phyloP scores from a whole-genome alignment of 164 flowering plant species.

The Echeveria elegans region DNA sequence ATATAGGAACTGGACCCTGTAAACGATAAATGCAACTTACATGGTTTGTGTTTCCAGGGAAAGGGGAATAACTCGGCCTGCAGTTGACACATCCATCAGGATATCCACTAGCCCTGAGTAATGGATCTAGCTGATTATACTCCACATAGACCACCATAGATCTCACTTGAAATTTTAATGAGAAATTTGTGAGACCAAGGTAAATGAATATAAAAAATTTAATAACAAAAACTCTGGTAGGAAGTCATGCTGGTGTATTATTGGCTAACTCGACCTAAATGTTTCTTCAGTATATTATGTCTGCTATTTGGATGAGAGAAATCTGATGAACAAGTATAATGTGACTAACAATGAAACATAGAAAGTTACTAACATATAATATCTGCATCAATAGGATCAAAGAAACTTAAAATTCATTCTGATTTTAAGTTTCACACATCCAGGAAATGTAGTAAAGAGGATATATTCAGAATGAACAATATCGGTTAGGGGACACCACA shows the following conservation, averaged over 20 bases:
- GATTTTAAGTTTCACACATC: too few species aligned
- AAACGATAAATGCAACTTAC: slow-evolving; percentile 21
- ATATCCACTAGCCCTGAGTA: slow-evolving; percentile 77
- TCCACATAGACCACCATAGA: slow-evolving; percentile 97
- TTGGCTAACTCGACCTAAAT: neutral
- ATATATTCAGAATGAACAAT: neutral
- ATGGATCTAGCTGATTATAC: slow-evolving; percentile 98
- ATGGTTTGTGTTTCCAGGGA: slow-evolving; percentile 96
- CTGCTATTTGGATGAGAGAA: neutral
- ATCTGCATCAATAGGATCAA: neutral
- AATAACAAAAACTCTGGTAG: neutral
- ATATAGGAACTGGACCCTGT: neutral
- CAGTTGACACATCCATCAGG: slow-evolving; percentile 83
- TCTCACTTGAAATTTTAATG: slow-evolving; percentile 49
- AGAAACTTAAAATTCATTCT: too few species aligned
- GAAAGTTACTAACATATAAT: neutral
- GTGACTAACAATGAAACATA: neutral
- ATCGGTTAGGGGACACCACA: neutral
- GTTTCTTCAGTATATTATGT: neutral
- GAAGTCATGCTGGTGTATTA: neutral
- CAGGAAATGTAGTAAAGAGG: neutral
- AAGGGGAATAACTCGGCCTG: slow-evolving; percentile 94
- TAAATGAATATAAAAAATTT: neutral
- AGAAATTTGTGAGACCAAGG: neutral
- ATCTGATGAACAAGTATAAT: neutral